Conservation (phyloP, 139 green algal genomes). For the Tetradesmus lagerheimii region DNA sequence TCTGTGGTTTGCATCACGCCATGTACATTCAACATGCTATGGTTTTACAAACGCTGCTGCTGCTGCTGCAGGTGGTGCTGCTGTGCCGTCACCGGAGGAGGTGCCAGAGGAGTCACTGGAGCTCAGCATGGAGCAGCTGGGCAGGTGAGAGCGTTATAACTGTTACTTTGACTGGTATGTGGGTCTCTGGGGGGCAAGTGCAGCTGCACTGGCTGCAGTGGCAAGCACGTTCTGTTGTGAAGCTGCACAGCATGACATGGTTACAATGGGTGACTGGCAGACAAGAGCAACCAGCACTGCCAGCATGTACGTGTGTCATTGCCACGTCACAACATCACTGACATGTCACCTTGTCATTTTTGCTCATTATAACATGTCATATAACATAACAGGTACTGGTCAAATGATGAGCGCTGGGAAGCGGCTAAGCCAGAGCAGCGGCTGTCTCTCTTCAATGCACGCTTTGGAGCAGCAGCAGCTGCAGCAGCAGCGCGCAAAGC, state of each 20-base stretch:
- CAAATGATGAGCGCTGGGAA: slow-evolving; percentile 76
- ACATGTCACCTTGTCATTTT: background rate
- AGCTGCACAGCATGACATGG: too few relatives aligned
- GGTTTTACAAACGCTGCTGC: too few relatives aligned
- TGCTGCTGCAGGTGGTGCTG: slow-evolving; percentile 42
- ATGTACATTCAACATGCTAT: too few relatives aligned
- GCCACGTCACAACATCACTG: background rate
- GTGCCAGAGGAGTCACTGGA: slow-evolving; percentile 35
- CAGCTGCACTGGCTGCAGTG: too few relatives aligned
- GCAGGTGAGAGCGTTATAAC: background rate
- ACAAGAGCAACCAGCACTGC: too few relatives aligned
- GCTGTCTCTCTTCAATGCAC: slow-evolving; percentile 51
- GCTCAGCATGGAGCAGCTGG: slow-evolving; percentile 59
- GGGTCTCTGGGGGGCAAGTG: too few relatives aligned
- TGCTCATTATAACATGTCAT: background rate
- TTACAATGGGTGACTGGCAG: too few relatives aligned
- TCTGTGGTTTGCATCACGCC: too few relatives aligned
- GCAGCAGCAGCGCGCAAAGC: slow-evolving; percentile 18
- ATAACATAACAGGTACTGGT: slow-evolving; percentile 53
- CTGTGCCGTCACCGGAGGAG: slow-evolving; percentile 8
- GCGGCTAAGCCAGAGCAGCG: slow-evolving; percentile 43
- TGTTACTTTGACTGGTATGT: background rate
- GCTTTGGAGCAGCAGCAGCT: slow-evolving; percentile 54
- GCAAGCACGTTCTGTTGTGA: too few relatives aligned
- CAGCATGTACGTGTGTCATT: too few relatives aligned